Conservation (phyloP, 2,329 filamentous ascomycete species). For the Diaporthe vexans region DNA sequence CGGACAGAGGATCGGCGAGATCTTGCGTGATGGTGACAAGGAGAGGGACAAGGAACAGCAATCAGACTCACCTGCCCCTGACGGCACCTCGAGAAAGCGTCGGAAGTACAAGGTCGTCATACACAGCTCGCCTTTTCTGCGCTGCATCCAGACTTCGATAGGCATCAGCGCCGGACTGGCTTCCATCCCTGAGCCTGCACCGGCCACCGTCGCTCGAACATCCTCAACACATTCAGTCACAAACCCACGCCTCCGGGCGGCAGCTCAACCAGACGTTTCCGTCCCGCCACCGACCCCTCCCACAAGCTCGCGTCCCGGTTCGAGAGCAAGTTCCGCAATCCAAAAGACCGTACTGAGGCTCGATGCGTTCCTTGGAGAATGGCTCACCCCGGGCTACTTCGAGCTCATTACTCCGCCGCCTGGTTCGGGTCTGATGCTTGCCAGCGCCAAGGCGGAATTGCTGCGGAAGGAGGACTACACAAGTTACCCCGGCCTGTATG, state of each 20-base stretch:
- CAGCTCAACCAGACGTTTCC: constrained; percentile 42
- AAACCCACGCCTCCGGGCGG: constrained; percentile 43
- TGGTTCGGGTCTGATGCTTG: constrained; percentile 87
- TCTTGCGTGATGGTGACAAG: constrained; percentile 60
- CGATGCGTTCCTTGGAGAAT: constrained; percentile 95
- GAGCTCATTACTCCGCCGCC: constrained; percentile 93
- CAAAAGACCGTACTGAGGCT: constrained; percentile 79
- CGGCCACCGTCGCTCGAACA: constrained; percentile 42
- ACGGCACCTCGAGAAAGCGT: constrained; percentile 50
- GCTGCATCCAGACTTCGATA: constrained; percentile 93
- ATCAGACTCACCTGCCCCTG: constrained; percentile 48
- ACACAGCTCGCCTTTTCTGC: constrained; percentile 92
- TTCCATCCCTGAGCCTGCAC: constrained; percentile 58
- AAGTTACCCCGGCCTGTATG: constrained; percentile 58
- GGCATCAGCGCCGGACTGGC: constrained; percentile 89
- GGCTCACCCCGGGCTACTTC: constrained; percentile 94
- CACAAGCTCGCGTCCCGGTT: constrained; percentile 19
- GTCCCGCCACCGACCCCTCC: constrained; percentile 43
- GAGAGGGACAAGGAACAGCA: constrained; percentile 63
- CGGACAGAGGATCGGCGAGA: constrained; percentile 84
- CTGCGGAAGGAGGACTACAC: constrained; percentile 80
- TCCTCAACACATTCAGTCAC: constrained; percentile 33
- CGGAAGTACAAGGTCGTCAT: constrained; percentile 84
- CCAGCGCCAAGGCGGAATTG: constrained; percentile 88
- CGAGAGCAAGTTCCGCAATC: constrained; percentile 47